phyloP scores from a whole-genome alignment of 2,329 filamentous ascomycete genomes.

The Xylariomycetidae sp. region DNA sequence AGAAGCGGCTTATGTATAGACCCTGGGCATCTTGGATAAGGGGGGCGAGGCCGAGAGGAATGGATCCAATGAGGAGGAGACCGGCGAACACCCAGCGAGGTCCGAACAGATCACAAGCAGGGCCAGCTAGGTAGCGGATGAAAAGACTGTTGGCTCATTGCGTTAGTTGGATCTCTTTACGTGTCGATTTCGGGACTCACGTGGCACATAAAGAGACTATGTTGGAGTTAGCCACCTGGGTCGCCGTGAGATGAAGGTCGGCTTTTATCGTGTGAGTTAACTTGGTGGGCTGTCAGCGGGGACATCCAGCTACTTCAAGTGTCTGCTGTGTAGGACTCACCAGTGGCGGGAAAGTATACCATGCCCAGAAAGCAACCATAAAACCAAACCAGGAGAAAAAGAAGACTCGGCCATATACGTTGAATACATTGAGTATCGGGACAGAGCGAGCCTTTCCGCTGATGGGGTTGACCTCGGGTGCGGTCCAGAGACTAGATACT shows the following conservation, averaged over 20 bases:
- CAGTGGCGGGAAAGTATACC: constrained; percentile 86
- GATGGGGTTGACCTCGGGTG: constrained; percentile 74
- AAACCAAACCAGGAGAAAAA: constrained; percentile 59
- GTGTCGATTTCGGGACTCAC: constrained; percentile 24
- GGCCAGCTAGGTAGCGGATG: constrained; percentile 71
- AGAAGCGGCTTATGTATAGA: constrained; percentile 70
- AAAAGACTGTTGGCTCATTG: constrained; percentile 45
- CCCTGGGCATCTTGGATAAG: constrained; percentile 62
- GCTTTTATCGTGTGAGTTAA: constrained; percentile 71
- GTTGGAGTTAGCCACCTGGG: constrained; percentile 81
- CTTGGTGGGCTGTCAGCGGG: constrained; percentile 28
- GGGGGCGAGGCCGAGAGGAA: constrained; percentile 78
- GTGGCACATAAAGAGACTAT: constrained; percentile 74
- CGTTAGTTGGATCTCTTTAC: constrained; percentile 1
- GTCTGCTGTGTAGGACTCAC: constrained; percentile 51
- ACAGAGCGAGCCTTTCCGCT: constrained; percentile 78
- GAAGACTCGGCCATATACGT: constrained; percentile 80
- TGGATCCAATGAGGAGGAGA: constrained; percentile 68
- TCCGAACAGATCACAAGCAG: constrained; percentile 79
- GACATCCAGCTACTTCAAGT: constrained; percentile 1
- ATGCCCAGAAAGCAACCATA: constrained; percentile 76
- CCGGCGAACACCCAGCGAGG: constrained; percentile 73
- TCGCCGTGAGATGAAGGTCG: constrained; percentile 65
- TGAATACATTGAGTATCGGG: constrained; percentile 69
- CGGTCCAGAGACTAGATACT: constrained; percentile 37